Percentiles rank a stretch among this genome's conserved stretches.
These are phyloP conservation scores for Pugionium dolabratum DNA, from an alignment of 345 rosid species.

Conservation along the genomic window DNA sequence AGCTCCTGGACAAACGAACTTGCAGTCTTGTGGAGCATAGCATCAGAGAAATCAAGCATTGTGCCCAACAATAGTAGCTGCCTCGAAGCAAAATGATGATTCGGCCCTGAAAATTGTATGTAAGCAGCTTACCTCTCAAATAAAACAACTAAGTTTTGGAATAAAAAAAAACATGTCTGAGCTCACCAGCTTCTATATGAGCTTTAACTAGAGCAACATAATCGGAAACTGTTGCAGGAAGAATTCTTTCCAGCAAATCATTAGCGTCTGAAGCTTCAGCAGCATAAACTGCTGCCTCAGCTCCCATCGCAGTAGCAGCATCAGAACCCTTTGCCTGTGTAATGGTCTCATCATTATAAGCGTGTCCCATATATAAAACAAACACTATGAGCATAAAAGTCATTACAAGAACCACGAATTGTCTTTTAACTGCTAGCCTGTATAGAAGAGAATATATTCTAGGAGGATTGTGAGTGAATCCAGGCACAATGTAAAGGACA, in stretches of 20 bases:
- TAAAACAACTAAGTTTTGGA: constrained; percentile 18
- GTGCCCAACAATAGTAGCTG: constrained; percentile 87
- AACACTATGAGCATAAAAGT: constrained; percentile 11
- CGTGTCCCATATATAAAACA: constrained; percentile 14
- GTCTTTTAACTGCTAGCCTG: neutral
- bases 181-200: constrained; percentile 87
- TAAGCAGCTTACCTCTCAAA: constrained; percentile 32
- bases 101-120: constrained; percentile 64
- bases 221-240: constrained; percentile 83
- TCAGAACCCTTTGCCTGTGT: constrained; percentile 86
- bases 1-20: constrained; percentile 75
- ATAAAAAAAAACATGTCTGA: constrained; percentile 7
- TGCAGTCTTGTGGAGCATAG: constrained; percentile 74
- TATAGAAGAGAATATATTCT: constrained; percentile 1
- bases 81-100: constrained; percentile 75
- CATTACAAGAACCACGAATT: constrained; percentile 3
- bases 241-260: constrained; percentile 78
- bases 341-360: constrained; percentile 19
- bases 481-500: neutral
- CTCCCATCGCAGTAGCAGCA: constrained; percentile 78
- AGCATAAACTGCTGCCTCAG: constrained; percentile 91
- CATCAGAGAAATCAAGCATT: constrained; percentile 93
- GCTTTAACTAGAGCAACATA: constrained; percentile 75
- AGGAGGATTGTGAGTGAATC: neutral
- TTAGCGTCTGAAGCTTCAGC: constrained; percentile 90